These are phyloP conservation scores for Solanum pimpinellifolium DNA, from an alignment of 257 asterid species.

Conservation along the genomic window DNA sequence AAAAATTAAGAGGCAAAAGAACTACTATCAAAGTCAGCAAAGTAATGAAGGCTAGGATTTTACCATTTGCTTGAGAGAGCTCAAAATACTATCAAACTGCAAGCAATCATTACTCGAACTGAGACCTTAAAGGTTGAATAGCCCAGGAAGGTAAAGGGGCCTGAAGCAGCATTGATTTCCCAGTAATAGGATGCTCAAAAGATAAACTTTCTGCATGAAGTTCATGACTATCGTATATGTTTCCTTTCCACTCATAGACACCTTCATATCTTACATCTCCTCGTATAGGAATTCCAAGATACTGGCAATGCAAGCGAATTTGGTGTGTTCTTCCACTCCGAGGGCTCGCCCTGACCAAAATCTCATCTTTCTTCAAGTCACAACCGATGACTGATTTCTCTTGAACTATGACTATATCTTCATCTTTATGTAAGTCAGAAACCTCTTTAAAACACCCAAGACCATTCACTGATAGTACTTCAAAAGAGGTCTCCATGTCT, in stretches of 20 bases:
- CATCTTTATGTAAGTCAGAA: conserved; percentile 16
- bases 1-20: neutral
- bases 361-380: conserved; percentile 43
- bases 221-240: conserved; percentile 53
- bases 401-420: conserved; percentile 28
- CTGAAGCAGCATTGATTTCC: conserved; percentile 34
- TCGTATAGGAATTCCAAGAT: conserved; percentile 74
- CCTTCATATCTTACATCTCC: conserved; percentile 94
- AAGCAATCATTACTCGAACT: neutral
- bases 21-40: neutral
- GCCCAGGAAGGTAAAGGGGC: conserved; percentile 87
- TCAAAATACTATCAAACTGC: neutral
- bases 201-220: conserved; percentile 91
- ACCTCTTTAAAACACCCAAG: conserved; percentile 10
- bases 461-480: conserved; percentile 56
- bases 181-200: conserved; percentile 79
- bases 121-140: conserved; percentile 7
- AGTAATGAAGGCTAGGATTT: neutral
- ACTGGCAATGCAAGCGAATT: conserved; percentile 89
- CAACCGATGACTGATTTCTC: conserved; percentile 32
- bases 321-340: conserved; percentile 92
- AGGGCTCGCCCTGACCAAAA: conserved; percentile 69
- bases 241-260: conserved; percentile 67
- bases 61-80: neutral
- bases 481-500: conserved; percentile 73